Percentiles rank a stretch among this genome's conserved stretches.
These are phyloP conservation scores for Zhuliangozyma parablackwelliae DNA, from an alignment of 1,139 yeast species.

Conservation along the genomic window DNA sequence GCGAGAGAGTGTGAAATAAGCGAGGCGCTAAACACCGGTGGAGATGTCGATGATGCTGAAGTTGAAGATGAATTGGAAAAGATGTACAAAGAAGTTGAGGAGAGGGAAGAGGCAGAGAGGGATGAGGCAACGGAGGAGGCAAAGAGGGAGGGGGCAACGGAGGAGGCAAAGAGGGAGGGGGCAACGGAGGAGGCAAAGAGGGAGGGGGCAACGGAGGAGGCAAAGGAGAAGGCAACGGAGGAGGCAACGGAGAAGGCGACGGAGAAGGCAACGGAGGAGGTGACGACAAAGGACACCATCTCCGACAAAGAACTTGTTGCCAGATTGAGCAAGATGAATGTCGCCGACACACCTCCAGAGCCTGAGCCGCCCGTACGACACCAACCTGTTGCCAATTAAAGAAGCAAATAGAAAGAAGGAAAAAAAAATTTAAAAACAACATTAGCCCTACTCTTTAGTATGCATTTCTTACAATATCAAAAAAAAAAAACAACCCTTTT, in stretches of 20 bases:
- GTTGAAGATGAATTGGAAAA: conserved; percentile 30
- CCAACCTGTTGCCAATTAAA: too few species aligned
- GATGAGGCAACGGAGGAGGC: neutral
- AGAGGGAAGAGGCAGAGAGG: conserved; percentile 1
- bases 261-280: neutral
- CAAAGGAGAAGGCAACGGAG: neutral
- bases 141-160: neutral
- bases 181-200: neutral
- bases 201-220: neutral
- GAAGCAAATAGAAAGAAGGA: too few species aligned
- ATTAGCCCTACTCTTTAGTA: too few species aligned
- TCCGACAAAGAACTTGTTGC: too few species aligned
- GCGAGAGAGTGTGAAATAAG: conserved; percentile 29
- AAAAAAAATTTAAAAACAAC: too few species aligned
- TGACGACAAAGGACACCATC: neutral
- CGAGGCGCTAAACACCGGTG: conserved; percentile 23
- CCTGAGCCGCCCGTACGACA: too few species aligned
- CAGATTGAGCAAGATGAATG: too few species aligned
- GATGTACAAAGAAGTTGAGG: conserved; percentile 7
- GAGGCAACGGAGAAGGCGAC: neutral
- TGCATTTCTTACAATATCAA: too few species aligned
- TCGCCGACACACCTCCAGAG: too few species aligned
- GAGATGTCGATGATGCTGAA: conserved; percentile 21
- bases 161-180: neutral
- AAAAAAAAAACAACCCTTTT: too few species aligned